Evolutionary conservation across 192 early-diverging fungal genomes (phyloP), one percentile per base, ranked within the genome.

Genomic region (Linderina pennispora): DNA sequence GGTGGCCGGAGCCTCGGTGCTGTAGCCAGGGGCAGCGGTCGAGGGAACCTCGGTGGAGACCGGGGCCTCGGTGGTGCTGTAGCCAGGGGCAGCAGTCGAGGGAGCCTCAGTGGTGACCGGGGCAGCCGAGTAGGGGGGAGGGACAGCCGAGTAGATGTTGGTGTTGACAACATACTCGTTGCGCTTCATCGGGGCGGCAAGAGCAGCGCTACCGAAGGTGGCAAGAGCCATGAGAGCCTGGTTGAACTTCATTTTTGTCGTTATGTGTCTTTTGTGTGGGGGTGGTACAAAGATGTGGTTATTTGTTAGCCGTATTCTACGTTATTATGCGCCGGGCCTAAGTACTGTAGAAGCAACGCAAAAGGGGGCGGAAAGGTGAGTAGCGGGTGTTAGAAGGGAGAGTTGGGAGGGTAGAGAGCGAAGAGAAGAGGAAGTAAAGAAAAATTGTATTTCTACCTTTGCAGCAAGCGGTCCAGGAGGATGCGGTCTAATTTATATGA

Each of bases 181-280:
- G 37, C 59, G 66, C 66, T 70, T 70, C 59, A 62, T 55, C 40
- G 66, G 66, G 11, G 43, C 55, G 17, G 59, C 66, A 14, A 48
- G 36, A 20, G 40, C 48, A 24, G 59, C 35, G 66, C 66, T 70
- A 59, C 66, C 58, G 48, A 70, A 62, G 50, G 66, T 58, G 26
- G 66, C 66, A 43, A 70, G 50, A 38, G 66, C 59, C 55, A 70
- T 55, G 43, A 53, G 62, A 42, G 66, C 60, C 52, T 70, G 66
- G 60, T 62, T 70, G 48, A 70, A 48, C 66, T 70, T 70, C 66
- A 70, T 70, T 37, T n/a, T 56, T 62, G 55, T 58, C 59, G 66
- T 62, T 41, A 62, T 52, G 39, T 70, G 65, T 56, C 50, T 61
- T 38, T 40, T 60, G 33, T 60, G 50, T 40, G 43, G 18, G 24